Conservation (phyloP, 352 stramenopile genomes). For the Albugo candida region DNA sequence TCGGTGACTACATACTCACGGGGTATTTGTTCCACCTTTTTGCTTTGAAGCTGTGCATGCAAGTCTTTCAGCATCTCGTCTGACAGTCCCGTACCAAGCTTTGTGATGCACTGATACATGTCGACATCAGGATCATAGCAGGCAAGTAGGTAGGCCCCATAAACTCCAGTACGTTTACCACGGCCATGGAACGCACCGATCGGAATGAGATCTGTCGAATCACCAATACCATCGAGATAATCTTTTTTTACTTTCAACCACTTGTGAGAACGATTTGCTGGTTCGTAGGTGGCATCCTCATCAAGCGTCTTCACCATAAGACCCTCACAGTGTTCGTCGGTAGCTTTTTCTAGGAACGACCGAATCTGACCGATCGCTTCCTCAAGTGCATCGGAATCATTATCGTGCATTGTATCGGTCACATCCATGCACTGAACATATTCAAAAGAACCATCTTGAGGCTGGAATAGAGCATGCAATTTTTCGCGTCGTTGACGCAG, state of each 20-base stretch:
- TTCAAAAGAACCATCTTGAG: slow-evolving; percentile 86
- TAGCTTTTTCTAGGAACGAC: slow-evolving; percentile 89
- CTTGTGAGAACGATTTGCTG: slow-evolving; percentile 94
- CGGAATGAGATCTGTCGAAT: slow-evolving; percentile 96
- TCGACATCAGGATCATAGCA: slow-evolving; percentile 96
- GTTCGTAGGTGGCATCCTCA: slow-evolving; percentile 93
- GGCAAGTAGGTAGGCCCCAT: slow-evolving; percentile 96
- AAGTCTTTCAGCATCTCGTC: slow-evolving; percentile 94
- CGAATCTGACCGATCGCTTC: slow-evolving; percentile 55
- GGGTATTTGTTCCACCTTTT: slow-evolving; percentile 62
- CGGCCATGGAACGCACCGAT: slow-evolving; percentile 95
- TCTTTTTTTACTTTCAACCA: slow-evolving; percentile 99
- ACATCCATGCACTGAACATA: slow-evolving; percentile 86
- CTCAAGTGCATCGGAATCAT: slow-evolving; percentile 80
- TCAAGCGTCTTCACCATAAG: slow-evolving; percentile 99
- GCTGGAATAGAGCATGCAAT: slow-evolving; percentile 83
- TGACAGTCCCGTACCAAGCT: slow-evolving; percentile 97
- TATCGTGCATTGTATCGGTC: slow-evolving; percentile 54
- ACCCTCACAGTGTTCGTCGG: slow-evolving; percentile 89
- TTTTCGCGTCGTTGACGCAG: slow-evolving; percentile 83
- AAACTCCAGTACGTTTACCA: slow-evolving; percentile 92
- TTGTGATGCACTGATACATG: slow-evolving; percentile 97
- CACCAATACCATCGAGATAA: slow-evolving; percentile 94
- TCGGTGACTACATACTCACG: slow-evolving; percentile 86
- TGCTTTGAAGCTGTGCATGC: slow-evolving; percentile 63